Base-by-base conservation (phyloP, 75 land plant genomes). In the Selaginella moellendorffii region DNA sequence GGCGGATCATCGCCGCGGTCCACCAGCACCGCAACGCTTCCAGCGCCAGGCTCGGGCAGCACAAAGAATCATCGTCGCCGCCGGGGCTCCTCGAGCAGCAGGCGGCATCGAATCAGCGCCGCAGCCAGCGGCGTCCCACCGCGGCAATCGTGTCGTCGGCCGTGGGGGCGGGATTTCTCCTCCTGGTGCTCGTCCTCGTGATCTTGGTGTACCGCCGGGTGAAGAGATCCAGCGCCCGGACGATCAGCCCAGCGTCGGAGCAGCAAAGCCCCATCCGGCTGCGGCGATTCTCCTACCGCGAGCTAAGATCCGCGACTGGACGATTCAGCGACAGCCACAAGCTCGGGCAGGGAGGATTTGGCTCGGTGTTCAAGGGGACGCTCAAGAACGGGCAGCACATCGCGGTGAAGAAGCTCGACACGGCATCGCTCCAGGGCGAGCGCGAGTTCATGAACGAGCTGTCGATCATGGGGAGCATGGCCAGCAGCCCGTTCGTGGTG, bases 341-440 rank as follows among this genome's bases (percentile, higher is more conserved):
- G 68, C 79, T 95, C 25, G 96, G 99, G 12, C 99, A 86, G 52
- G 93, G 99, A 9, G 99, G 88, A 2, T 89, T 89, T 52, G 99
- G 96, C 14, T 65, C 83, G 2, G 99, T 89, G 28, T 87, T 29
- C 80, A 71, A 65, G n/a, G 91, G 81, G 26, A 21, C 31, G 2
- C 85, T 85, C 23, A 69, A 21, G 0, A 29, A 67, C 46, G 74
- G 75, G 20, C 26, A 70, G 28, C 53, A 68, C 8, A 53, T 89
- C 29, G 99, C 99, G 23, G 90, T 95, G 18, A 89, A 95, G 74
- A 74, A 74, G 20, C 80, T 95, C 70, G 96, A 89, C 63, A 61
- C 82, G 2, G 80, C 78, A 8, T 83, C 99, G 0, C 67, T 95
- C 31, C 99, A 89, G 63, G 90, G 96, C 14, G 99, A 95, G 78